A percentile compares a stretch with the other conserved stretches of the same genome.
Conservation (phyloP, 2,329 filamentous ascomycete species). For the Juglanconis juglandina region DNA sequence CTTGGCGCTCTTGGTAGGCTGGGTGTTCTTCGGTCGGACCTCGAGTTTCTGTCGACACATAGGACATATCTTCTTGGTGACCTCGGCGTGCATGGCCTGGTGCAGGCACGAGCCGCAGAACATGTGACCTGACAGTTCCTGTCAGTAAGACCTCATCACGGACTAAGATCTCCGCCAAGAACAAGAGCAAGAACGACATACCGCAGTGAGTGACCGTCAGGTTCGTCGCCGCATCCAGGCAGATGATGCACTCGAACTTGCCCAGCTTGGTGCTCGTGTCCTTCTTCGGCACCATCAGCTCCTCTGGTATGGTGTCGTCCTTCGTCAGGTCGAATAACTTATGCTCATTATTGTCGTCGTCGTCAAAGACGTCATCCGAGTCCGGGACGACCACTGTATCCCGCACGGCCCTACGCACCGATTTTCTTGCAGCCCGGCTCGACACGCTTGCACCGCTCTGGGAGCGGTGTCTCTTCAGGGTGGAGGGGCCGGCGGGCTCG, state of each 20-base stretch:
- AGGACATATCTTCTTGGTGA: constrained; percentile 56
- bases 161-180: not conserved
- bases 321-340: constrained; percentile 41
- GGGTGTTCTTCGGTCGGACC: constrained; percentile 26
- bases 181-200: constrained; percentile 35
- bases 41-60: constrained; percentile 62
- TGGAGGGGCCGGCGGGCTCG: constrained; percentile 8
- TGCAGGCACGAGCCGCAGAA: constrained; percentile 63
- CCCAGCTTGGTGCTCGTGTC: constrained; percentile 51
- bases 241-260: constrained; percentile 63
- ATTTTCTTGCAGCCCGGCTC: not conserved
- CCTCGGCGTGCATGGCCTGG: constrained; percentile 55
- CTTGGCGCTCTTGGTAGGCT: constrained; percentile 38
- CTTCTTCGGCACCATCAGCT: constrained; percentile 39
- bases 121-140: constrained; percentile 50
- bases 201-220: constrained; percentile 65
- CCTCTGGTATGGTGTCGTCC: constrained; percentile 38
- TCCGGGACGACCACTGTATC: not conserved
- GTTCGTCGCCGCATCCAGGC: constrained; percentile 58
- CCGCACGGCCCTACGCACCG: not conserved
- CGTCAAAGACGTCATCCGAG: constrained; percentile 26
- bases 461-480: constrained; percentile 7
- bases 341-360: constrained; percentile 23
- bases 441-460: not conserved
- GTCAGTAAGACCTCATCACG: not conserved